Evolutionary conservation across 2,329 filamentous ascomycete genomes (phyloP).

Genomic region (Aspergillus awamori): DNA sequence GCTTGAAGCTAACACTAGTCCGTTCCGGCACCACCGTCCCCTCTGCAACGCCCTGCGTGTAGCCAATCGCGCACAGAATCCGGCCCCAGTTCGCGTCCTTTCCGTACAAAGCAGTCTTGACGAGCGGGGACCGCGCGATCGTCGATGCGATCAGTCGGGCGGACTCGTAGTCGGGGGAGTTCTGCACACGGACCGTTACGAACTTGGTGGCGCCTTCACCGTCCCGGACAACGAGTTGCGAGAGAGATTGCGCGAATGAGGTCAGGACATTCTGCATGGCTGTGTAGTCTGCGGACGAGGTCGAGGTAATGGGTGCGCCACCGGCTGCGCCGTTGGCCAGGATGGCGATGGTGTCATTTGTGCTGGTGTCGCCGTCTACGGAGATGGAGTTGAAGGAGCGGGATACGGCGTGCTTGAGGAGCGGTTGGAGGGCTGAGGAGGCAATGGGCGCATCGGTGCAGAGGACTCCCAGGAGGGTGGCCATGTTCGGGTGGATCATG

Average conservation of each 20-base stretch:
- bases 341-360: constrained; percentile 92
- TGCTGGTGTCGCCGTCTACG: constrained; percentile 95
- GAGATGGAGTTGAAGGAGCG: constrained; percentile 96
- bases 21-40: constrained; percentile 55
- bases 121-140: constrained; percentile 87
- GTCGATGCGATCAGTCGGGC: constrained; percentile 81
- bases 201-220: constrained; percentile 98
- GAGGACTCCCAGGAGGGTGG: constrained; percentile 86
- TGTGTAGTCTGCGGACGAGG: constrained; percentile 63
- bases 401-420: constrained; percentile 74
- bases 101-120: constrained; percentile 96
- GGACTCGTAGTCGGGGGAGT: constrained; percentile 68
- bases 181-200: constrained; percentile 83
- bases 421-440: constrained; percentile 64
- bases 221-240: constrained; percentile 91
- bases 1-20: constrained; percentile 65
- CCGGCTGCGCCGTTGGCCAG: constrained; percentile 95
- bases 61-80: constrained; percentile 91
- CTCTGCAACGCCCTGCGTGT: constrained; percentile 57
- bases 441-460: constrained; percentile 87
- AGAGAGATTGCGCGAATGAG: constrained; percentile 77
- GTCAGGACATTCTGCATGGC: constrained; percentile 73
- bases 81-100: constrained; percentile 99
- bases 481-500: constrained; percentile 99
- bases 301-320: constrained; percentile 62